Conservation (phyloP, 2,329 filamentous ascomycete genomes). For the Colletotrichum sp. region DNA sequence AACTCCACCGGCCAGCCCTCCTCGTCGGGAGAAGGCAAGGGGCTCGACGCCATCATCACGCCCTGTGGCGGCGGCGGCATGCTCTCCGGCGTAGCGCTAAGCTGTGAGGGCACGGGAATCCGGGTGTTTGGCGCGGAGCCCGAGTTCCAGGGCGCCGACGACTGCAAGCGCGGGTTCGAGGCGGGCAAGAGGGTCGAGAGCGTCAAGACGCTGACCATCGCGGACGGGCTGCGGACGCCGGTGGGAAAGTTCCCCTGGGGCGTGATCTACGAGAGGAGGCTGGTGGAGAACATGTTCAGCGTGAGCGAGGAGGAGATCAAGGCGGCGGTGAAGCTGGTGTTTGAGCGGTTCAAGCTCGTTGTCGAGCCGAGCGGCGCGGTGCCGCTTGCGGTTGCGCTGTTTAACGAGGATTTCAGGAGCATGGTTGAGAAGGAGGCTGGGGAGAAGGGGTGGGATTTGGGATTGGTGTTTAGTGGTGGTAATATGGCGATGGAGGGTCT, state of each 20-base stretch:
- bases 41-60: constrained; percentile 75
- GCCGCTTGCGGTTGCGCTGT: constrained; percentile 81
- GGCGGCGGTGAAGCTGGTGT: constrained; percentile 74
- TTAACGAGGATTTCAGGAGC: constrained; percentile 79
- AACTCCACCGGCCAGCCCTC: background rate
- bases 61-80: constrained; percentile 90
- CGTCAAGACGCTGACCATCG: constrained; percentile 81
- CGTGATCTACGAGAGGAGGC: constrained; percentile 72
- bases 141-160: constrained; percentile 80
- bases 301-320: constrained; percentile 85
- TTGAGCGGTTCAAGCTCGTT: constrained; percentile 89
- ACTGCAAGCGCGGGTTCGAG: constrained; percentile 74
- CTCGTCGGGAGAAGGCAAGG: constrained; percentile 23
- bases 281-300: constrained; percentile 72
- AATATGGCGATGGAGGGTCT: constrained; percentile 62
- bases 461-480: constrained; percentile 64
- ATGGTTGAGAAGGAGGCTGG: constrained; percentile 74
- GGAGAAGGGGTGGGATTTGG: constrained; percentile 73
- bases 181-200: constrained; percentile 65
- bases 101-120: constrained; percentile 72
- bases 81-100: constrained; percentile 81
- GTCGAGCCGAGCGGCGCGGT: constrained; percentile 90
- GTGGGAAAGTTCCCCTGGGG: constrained; percentile 78
- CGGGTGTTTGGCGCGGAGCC: constrained; percentile 89
- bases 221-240: constrained; percentile 86